These are phyloP conservation scores for Crithidia fasciculata DNA, from an alignment of 208 protist genomes.

Conservation along the genomic window DNA sequence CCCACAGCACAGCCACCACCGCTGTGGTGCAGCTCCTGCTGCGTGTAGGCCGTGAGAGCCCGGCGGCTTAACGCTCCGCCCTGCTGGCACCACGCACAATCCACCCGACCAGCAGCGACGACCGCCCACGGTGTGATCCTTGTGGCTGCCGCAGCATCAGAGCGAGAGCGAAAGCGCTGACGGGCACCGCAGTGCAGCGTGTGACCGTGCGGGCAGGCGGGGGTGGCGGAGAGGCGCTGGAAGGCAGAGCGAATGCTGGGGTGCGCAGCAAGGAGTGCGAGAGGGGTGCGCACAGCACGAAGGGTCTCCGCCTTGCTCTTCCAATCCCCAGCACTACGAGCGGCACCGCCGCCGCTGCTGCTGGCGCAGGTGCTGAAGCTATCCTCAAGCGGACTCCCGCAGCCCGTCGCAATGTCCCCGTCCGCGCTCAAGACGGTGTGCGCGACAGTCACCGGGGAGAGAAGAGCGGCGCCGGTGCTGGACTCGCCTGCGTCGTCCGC, in stretches of 20 bases:
- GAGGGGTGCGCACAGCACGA: background rate
- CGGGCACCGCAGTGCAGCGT: background rate
- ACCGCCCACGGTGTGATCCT: background rate
- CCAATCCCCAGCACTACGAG: too few species aligned
- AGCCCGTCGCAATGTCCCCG: too few species aligned
- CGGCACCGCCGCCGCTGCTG: background rate
- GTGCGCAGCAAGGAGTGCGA: constrained; percentile 2
- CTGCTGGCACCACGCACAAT: constrained; percentile 13
- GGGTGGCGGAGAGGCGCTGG: background rate
- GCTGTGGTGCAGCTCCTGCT: background rate
- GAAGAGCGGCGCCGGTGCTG: background rate
- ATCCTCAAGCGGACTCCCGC: too few species aligned
- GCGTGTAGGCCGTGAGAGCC: background rate
- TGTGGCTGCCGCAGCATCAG: too few species aligned
- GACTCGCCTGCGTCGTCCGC: too few species aligned
- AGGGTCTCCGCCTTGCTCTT: background rate
- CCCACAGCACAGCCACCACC: constrained; percentile 8
- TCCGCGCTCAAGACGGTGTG: background rate
- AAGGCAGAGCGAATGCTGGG: background rate
- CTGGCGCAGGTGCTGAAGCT: background rate
- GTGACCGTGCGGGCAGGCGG: constrained; percentile 1
- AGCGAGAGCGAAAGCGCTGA: background rate
- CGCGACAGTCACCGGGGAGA: background rate
- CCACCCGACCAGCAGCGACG: background rate
- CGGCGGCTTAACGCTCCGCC: constrained; percentile 5